A percentile compares a stretch with the other conserved stretches of the same genome.
Evolutionary conservation across 352 stramenopile genomes (phyloP).

Genomic region (Phytophthora brassicae): DNA sequence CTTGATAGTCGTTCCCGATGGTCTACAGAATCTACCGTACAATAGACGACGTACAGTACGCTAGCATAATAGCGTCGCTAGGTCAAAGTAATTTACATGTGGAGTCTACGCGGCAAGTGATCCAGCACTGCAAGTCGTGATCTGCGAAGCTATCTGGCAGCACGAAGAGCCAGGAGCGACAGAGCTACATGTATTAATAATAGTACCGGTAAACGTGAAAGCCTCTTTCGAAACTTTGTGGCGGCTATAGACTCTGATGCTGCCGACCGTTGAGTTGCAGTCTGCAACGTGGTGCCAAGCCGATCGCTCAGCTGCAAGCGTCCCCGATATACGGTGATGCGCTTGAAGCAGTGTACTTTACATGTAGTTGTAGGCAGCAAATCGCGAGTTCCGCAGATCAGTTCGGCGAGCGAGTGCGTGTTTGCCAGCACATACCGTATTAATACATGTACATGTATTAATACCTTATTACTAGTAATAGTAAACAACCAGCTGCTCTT

Average conservation of each 20-base stretch:
- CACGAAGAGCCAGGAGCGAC: background rate
- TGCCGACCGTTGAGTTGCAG: background rate
- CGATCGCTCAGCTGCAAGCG: background rate
- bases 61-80: too few relatives aligned
- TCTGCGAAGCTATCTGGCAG: background rate
- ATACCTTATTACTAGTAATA: too few relatives aligned
- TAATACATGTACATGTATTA: too few relatives aligned
- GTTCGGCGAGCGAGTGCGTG: background rate
- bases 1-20: slow-evolving; percentile 18
- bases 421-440: background rate
- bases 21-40: too few relatives aligned
- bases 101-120: too few relatives aligned
- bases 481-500: too few relatives aligned
- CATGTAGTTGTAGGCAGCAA: background rate
- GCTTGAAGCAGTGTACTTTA: background rate
- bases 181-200: too few relatives aligned
- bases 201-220: too few relatives aligned
- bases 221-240: too few relatives aligned
- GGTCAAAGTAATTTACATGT: too few relatives aligned
- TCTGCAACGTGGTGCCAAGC: background rate
- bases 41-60: too few relatives aligned
- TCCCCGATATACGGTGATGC: background rate
- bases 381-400: background rate
- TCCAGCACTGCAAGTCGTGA: background rate
- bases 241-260: background rate